phyloP scores from a whole-genome alignment of 2,329 filamentous ascomycete species.

The Fusarium poae region DNA sequence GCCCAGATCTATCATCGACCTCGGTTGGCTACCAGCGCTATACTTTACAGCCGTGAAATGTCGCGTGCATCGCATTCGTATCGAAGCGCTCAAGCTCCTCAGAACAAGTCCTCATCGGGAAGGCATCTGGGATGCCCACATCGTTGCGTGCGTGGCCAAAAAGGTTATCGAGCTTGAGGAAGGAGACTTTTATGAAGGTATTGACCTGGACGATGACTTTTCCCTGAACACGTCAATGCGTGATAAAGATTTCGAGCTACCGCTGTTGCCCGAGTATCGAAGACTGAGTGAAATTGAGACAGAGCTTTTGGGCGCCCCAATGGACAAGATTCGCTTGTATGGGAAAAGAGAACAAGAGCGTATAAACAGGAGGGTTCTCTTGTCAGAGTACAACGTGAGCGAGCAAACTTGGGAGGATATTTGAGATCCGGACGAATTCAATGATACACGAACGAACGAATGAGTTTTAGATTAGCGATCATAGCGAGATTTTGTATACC shows the following conservation, averaged over 20 bases:
- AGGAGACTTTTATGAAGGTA: slow-evolving; percentile 32
- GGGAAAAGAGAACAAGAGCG: slow-evolving; percentile 28
- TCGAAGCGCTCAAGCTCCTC: slow-evolving; percentile 55
- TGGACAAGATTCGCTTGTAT: slow-evolving; percentile 39
- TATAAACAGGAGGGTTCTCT: slow-evolving; percentile 19
- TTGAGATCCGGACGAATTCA: not conserved
- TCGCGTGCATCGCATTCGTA: slow-evolving; percentile 57
- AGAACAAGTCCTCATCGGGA: slow-evolving; percentile 52
- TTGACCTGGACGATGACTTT: slow-evolving; percentile 31
- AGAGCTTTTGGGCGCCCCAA: slow-evolving; percentile 37
- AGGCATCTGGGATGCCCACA: slow-evolving; percentile 57
- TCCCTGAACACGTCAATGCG: slow-evolving; percentile 16
- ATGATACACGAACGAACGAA: not conserved
- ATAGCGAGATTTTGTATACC: not conserved
- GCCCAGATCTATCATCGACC: slow-evolving; percentile 55
- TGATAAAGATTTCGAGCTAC: slow-evolving; percentile 24
- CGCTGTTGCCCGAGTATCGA: slow-evolving; percentile 24
- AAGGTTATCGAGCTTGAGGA: slow-evolving; percentile 59
- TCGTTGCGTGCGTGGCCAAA: slow-evolving; percentile 51
- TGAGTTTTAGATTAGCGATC: not conserved
- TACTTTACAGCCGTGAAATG: slow-evolving; percentile 64
- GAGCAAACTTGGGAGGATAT: slow-evolving; percentile 28
- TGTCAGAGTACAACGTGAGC: slow-evolving; percentile 35
- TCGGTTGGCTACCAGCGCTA: slow-evolving; percentile 60
- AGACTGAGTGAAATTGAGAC: slow-evolving; percentile 41